Base-by-base conservation (phyloP, 768 basidiomycete genomes). In the Podaxis sp. region DNA sequence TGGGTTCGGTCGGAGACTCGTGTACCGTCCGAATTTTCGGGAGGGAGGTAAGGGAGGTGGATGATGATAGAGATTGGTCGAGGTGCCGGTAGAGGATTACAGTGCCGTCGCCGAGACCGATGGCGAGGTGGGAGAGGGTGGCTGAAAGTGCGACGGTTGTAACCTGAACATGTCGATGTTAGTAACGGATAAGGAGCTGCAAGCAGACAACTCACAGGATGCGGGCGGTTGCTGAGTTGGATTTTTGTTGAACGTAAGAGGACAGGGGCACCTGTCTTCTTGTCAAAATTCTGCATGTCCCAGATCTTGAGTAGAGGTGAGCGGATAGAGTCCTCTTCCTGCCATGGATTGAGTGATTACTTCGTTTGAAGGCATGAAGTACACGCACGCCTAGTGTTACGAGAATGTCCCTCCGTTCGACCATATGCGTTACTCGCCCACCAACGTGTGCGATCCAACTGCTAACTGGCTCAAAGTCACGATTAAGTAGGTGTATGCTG, bases 101-200 rank as follows among this genome's bases (percentile, higher is more conserved):
- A 0, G 92, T 92, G 26, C 97, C 97, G 70, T 98, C 96, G 5
- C 88, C 95, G n/a, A 99, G 84, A 13, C 96, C 97, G 44, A 99
- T 84, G 5, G 96, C 90, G 26, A 99, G 85, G 72, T 95, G 92
- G 0, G 92, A 85, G 3, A 97, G 80, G 17, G 84, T 83, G 5
- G 85, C 76, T 0, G 96, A 91, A 22, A 95, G 77, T 0, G 95
- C 92, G 46, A 97, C 78, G 1, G 89, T 85, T 2, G 93, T 87
- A 11, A 96, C 87, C 86, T 92, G 54, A 71, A 3, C 2, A 19
- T 5, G 26, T 36, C 54, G 22, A 49, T 38, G 51, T 49, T 61
- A 65, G 63, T 53, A 59, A 44, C 44, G 44, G 22, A 17, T 48
- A n/a, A 51, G 17, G 44, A 26, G 44, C 42, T 17, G 46, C 52